Evolutionary conservation across 805 yeast genomes (phyloP).

Genomic region (Kuraishia capsulata): DNA sequence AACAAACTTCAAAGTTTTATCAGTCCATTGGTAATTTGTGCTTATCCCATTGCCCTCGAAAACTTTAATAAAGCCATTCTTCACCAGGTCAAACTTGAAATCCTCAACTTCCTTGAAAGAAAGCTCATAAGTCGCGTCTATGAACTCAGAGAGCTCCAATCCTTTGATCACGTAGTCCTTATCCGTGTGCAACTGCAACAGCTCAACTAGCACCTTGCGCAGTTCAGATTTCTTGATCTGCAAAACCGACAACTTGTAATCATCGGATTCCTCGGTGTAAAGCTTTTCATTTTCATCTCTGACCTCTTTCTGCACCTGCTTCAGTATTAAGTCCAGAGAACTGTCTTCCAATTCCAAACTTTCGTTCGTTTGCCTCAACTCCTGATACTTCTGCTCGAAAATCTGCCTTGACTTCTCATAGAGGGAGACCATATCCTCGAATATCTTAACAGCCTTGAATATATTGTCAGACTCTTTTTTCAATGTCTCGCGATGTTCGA

Average conservation of each 20-base stretch:
- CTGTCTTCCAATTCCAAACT: neutral
- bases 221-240: neutral
- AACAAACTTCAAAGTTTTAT: neutral
- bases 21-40: neutral
- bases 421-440: constrained; percentile 25
- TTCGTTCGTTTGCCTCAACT: neutral
- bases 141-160: neutral
- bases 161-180: neutral
- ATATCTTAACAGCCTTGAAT: constrained; percentile 27
- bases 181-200: neutral
- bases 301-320: neutral
- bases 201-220: neutral
- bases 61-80: neutral
- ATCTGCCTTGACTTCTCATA: constrained; percentile 14
- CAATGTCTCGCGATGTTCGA: constrained; percentile 58
- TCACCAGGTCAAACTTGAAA: neutral
- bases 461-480: constrained; percentile 61
- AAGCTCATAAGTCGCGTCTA: neutral
- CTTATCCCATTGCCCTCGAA: neutral
- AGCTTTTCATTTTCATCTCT: neutral
- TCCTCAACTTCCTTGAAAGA: neutral
- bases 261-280: neutral
- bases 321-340: neutral
- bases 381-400: neutral
- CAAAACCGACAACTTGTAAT: neutral